phyloP scores from a whole-genome alignment of 164 flowering plant genomes.

The Santalum album region DNA sequence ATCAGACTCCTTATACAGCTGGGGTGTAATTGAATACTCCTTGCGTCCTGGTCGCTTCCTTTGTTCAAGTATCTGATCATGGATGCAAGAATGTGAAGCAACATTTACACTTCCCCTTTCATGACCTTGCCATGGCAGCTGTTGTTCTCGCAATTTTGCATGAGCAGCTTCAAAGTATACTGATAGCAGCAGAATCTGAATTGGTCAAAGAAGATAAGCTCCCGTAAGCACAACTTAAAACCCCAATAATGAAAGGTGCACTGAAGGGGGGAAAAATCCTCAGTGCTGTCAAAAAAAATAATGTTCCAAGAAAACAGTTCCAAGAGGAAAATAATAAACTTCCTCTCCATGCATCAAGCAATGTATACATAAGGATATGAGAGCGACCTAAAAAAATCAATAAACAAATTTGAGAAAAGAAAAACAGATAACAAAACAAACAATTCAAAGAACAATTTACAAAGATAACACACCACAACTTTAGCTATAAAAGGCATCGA shows the following conservation, averaged over 20 bases:
- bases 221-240: not conserved
- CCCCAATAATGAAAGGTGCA: not conserved
- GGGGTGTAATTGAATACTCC: constrained; percentile 85
- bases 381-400: too few relatives aligned
- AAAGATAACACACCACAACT: too few relatives aligned
- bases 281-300: not conserved
- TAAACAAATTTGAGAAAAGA: too few relatives aligned
- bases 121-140: constrained; percentile 20
- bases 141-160: constrained; percentile 26
- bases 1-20: constrained; percentile 53
- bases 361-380: not conserved
- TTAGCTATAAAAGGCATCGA: too few relatives aligned
- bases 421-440: too few relatives aligned
- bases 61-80: constrained; percentile 89
- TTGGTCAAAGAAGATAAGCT: constrained; percentile 1
- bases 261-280: not conserved
- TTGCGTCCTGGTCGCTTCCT: constrained; percentile 76
- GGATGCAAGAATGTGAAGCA: constrained; percentile 89
- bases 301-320: not conserved
- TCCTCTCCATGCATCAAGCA: not conserved
- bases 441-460: too few relatives aligned
- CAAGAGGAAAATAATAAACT: too few relatives aligned
- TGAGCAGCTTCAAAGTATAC: constrained; percentile 28
- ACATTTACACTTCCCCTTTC: constrained; percentile 33
- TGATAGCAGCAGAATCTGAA: constrained; percentile 48